Base-by-base conservation (phyloP, 805 yeast species). In the Maudiozyma serrabonitensis region DNA sequence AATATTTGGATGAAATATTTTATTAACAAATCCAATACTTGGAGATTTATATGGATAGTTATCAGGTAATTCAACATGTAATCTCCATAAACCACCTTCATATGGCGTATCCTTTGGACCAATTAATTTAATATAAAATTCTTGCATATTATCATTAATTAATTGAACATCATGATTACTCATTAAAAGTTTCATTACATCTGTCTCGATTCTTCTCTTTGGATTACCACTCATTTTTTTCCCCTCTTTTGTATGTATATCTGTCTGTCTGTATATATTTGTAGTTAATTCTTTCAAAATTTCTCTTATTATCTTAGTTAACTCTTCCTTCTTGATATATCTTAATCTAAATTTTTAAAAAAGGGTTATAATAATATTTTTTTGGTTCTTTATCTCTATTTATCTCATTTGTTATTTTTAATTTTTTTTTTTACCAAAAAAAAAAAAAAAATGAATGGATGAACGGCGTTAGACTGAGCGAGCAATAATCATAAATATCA, bases 41-140 rank as follows among this genome's bases (percentile, higher is more conserved):
- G 99, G 99, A 3, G 95, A 86, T 62, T 87, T 91, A 66, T 87
- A 88, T 0, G 99, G 99, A 60, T 91, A 91, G 61, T 87, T 95
- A 62, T 87, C 95, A 1, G 98, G 98, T 50, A 91, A 73, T 62
- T 91, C 97, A 16, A 91, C 97, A 60, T 88, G 88, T 34, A 91
- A 73, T 61, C 82, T 82, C 97, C 98, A 91, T 2, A 76, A 71
- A 0, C 98, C 98, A 1, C 86, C 87, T 57, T 84, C 87, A 65
- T 89, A 91, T 5, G 96, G 95, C 1, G 98, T 79, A 41, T 80
- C 89, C 50, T 72, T 70, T 1, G 99, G 99, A 0, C 98, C 99
- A 48, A 75, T 75, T 64, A 93, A 88, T 49, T 84, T 76, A 42
- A 91, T 95, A 62, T 74, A 79, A 64, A 91, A 87, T 66, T 87